Evolutionary conservation across 768 basidiomycete genomes (phyloP), one percentile per base, ranked within the genome.

Genomic region (Boletus reticuloceps): DNA sequence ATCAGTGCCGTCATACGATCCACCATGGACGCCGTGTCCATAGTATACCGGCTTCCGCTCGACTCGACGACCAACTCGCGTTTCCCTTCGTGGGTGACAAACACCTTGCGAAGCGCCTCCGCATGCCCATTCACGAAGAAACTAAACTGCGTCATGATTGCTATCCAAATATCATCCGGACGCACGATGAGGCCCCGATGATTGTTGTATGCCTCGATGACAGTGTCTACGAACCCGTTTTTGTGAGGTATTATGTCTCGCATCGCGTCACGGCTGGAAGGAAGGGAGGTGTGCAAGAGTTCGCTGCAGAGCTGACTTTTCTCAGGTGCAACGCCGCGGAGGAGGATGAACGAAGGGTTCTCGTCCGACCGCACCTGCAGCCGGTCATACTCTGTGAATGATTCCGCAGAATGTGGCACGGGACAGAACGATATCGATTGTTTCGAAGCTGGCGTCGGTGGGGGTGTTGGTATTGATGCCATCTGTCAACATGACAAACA

Each of bases 81-180:
- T 19, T 56, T 63, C 6, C 61, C 67, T 9, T 65, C 61, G 27
- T 68, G 68, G 1, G 57, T 45, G 20, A 72, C 62, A 50, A 74
- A 74, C 31, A 61, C 58, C 3, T 55, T 61, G 19, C 75, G 73
- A 16, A 78, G 60, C 4, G 58, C 59, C 51, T 74, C 71, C 0
- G 70, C 60, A 39, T 75, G 60, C 4, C 67, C 73, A 29, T 77
- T 75, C 29, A 77, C 71, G 42, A 75, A 77, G 55, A 74, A 69
- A 42, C 66, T 72, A 32, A 77, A 71, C 55, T 78, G 76, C 14
- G 63, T 60, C 46, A 73, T 37, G 64, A 72, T 66, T 22, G 67
- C 64, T 27, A 68, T 63, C 71, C 80, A 81, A 36, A 81, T 70
- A 60, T 82, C 80, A 50, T 82, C 80, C 7, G 79, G 80, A 9